Conservation (phyloP, 768 basidiomycete species). For the Mycena epipterygia region DNA sequence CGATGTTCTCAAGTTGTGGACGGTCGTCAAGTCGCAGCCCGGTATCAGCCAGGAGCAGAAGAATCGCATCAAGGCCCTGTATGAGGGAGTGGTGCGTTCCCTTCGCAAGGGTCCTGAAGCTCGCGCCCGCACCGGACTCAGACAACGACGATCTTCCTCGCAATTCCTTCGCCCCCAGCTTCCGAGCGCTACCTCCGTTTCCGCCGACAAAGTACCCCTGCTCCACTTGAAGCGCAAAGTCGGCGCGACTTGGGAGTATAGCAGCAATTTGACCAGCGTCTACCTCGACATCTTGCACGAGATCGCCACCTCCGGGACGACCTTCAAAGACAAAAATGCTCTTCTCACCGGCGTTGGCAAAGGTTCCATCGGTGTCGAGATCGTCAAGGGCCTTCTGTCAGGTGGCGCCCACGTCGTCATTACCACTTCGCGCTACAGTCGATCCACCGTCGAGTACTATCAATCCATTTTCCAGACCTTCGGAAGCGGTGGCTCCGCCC, state of each 20-base stretch:
- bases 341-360: slow-evolving; percentile 98
- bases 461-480: slow-evolving; percentile 97
- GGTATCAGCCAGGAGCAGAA: slow-evolving; percentile 98
- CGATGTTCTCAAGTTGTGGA: slow-evolving; percentile 97
- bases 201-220: slow-evolving; percentile 91
- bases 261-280: slow-evolving; percentile 94
- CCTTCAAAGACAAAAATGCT: slow-evolving; percentile 99
- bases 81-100: slow-evolving; percentile 96
- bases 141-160: slow-evolving; percentile 92
- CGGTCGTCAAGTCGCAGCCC: slow-evolving; percentile 95
- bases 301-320: slow-evolving; percentile 98
- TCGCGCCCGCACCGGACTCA: slow-evolving; percentile 64
- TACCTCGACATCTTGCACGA: slow-evolving; percentile 98
- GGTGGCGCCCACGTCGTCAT: slow-evolving; percentile 97
- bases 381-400: slow-evolving; percentile 95
- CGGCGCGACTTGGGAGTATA: slow-evolving; percentile 96
- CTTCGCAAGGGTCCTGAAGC: slow-evolving; percentile 85
- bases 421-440: slow-evolving; percentile 97
- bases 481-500: slow-evolving; percentile 95
- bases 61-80: slow-evolving; percentile 93
- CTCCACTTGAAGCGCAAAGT: slow-evolving; percentile 98
- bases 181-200: slow-evolving; percentile 77
- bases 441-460: slow-evolving; percentile 97
- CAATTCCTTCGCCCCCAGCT: slow-evolving; percentile 96
- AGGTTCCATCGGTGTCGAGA: slow-evolving; percentile 97